phyloP scores from a whole-genome alignment of 805 yeast genomes.

The Groenewaldozyma tartarivorans region DNA sequence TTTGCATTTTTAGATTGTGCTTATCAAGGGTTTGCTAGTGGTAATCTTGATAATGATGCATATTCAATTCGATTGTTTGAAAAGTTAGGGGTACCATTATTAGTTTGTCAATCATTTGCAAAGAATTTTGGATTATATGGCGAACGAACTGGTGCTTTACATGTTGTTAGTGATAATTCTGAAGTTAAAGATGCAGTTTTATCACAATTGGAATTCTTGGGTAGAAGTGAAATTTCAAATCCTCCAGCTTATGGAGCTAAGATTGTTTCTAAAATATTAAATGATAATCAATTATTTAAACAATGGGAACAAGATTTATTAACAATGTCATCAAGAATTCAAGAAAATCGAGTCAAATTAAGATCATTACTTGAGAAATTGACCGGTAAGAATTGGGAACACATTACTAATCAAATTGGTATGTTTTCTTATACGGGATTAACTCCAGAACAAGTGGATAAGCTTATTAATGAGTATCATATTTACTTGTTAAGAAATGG shows the following conservation, averaged over 20 bases:
- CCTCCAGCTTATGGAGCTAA: slow-evolving; percentile 97
- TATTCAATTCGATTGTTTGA: slow-evolving; percentile 60
- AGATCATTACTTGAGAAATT: slow-evolving; percentile 50
- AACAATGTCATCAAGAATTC: slow-evolving; percentile 81
- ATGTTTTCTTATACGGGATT: slow-evolving; percentile 96
- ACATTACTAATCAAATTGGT: slow-evolving; percentile 83
- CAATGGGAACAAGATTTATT: slow-evolving; percentile 82
- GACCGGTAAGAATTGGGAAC: slow-evolving; percentile 72
- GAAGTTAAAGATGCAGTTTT: slow-evolving; percentile 46
- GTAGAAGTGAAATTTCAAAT: slow-evolving; percentile 80
- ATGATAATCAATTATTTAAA: slow-evolving; percentile 49
- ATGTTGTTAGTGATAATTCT: slow-evolving; percentile 42
- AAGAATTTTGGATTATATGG: slow-evolving; percentile 96
- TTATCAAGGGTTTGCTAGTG: slow-evolving; percentile 95
- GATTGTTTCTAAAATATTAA: slow-evolving; percentile 68
- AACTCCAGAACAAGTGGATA: slow-evolving; percentile 60
- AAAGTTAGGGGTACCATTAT: slow-evolving; percentile 44
- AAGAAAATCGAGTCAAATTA: slow-evolving; percentile 63
- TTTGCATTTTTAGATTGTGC: slow-evolving; percentile 88
- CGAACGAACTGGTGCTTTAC: slow-evolving; percentile 93
- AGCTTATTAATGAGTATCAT: slow-evolving; percentile 68
- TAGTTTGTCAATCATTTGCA: slow-evolving; percentile 92
- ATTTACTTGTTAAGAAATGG: slow-evolving; percentile 77
- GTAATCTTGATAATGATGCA: slow-evolving; percentile 74
- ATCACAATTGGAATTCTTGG: slow-evolving; percentile 67